A percentile compares a stretch with the other conserved stretches of the same genome.
These are phyloP conservation scores for Trichoderma guizhouense DNA, from an alignment of 2,329 filamentous ascomycete genomes.

Conservation along the genomic window DNA sequence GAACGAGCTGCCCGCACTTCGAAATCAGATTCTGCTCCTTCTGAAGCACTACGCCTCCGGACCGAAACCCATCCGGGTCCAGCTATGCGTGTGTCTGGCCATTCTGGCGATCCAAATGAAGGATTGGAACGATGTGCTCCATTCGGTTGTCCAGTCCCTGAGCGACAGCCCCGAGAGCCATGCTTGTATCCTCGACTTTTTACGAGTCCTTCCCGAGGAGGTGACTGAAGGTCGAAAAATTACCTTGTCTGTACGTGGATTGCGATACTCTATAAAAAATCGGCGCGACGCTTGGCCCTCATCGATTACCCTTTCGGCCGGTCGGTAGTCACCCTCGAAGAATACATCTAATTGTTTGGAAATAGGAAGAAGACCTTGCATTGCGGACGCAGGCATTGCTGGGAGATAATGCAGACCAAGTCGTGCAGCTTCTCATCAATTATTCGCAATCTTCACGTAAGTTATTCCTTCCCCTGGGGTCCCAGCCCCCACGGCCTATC, in stretches of 20 bases:
- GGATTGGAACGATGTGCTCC: slow-evolving; percentile 89
- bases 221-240: slow-evolving; percentile 99
- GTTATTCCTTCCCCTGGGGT: slow-evolving; percentile 27
- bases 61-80: slow-evolving; percentile 80
- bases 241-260: slow-evolving; percentile 93
- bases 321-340: slow-evolving; percentile 24
- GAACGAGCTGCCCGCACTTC: slow-evolving; percentile 69
- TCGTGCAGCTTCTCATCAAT: slow-evolving; percentile 80
- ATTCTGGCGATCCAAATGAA: slow-evolving; percentile 96
- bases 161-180: slow-evolving; percentile 74
- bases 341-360: slow-evolving; percentile 40
- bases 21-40: slow-evolving; percentile 78
- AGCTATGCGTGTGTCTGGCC: slow-evolving; percentile 91
- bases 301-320: slow-evolving; percentile 34
- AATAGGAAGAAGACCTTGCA: slow-evolving; percentile 91
- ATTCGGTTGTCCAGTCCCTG: slow-evolving; percentile 74
- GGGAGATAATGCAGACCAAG: slow-evolving; percentile 84
- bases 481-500: background rate
- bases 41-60: slow-evolving; percentile 78
- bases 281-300: slow-evolving; percentile 37
- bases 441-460: slow-evolving; percentile 90
- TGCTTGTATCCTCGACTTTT: slow-evolving; percentile 88
- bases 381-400: slow-evolving; percentile 84
- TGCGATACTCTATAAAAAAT: slow-evolving; percentile 40
- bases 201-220: slow-evolving; percentile 96